phyloP scores from a whole-genome alignment of 768 basidiomycete species.

The Cystofilobasidium ferigula region DNA sequence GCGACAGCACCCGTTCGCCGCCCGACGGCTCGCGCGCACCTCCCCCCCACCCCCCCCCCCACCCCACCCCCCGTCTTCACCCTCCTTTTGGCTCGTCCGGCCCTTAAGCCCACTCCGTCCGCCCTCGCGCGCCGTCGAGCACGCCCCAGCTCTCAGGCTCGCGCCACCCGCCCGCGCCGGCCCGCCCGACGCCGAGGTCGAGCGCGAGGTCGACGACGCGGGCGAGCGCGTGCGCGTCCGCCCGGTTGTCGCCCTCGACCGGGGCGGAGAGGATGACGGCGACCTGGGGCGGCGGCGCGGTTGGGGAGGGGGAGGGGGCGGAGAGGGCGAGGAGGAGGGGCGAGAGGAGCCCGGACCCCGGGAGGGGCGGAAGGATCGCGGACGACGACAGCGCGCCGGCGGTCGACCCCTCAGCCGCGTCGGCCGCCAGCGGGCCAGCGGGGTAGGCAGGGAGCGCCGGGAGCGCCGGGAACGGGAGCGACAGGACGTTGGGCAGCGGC shows the following conservation, averaged over 20 bases:
- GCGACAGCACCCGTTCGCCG: too few relatives aligned
- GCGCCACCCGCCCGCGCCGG: conserved; percentile 17
- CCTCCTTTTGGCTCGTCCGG: too few relatives aligned
- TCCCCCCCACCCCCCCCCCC: too few relatives aligned
- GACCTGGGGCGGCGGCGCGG: neutral
- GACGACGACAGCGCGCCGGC: conserved; percentile 10
- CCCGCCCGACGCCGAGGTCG: conserved; percentile 17
- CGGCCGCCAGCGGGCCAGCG: too few relatives aligned
- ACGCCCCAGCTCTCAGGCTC: conserved; percentile 23
- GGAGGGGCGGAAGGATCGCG: conserved; percentile 19
- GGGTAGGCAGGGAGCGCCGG: conserved; percentile 12
- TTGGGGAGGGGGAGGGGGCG: neutral
- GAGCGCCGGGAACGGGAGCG: conserved; percentile 22
- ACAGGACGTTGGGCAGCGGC: conserved; percentile 18
- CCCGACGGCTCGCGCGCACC: too few relatives aligned
- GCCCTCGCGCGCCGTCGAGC: conserved; percentile 1
- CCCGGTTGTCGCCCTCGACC: conserved; percentile 22
- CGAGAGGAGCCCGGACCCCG: conserved; percentile 16
- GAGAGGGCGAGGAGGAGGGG: conserved; percentile 7
- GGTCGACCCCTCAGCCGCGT: too few relatives aligned
- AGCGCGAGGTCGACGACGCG: conserved; percentile 14
- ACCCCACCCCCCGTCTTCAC: too few relatives aligned
- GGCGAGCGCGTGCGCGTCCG: conserved; percentile 21
- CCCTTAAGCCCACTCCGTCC: neutral
- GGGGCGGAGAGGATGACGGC: conserved; percentile 18